Base-by-base conservation (phyloP, 208 protist species). In the Trypanosomatidae sp. region DNA sequence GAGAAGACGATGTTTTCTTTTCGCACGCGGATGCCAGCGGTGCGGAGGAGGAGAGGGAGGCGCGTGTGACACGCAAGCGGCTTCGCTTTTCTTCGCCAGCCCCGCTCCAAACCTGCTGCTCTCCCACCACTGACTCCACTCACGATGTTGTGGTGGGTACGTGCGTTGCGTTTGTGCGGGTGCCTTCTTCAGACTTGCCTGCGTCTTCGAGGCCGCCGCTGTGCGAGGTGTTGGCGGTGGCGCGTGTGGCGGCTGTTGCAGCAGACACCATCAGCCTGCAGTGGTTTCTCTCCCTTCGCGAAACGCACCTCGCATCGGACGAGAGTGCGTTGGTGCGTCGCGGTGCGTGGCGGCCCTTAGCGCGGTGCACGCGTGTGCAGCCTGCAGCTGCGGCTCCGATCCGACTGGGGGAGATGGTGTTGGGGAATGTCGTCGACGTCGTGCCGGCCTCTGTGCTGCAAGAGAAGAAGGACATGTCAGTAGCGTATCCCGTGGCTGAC, bases 251-350 rank as follows among this genome's bases (percentile, higher is more conserved):
- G 3, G 6, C 30, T 1, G 7, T 71, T 1, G n/a, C 10, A 1
- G 36, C 39, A 0, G 70, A 65, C 25, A 71, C 44, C 5, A 58
- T 46, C 15, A 28, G 52, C 47, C 66, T 80, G 12, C 76, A 76
- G 70, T 80, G 76, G 76, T 55, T 80, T 2, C 46, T 80, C 19
- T 30, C n/a, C 4, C 43, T 80, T 22, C 7, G 49, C 2, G 76
- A 80, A 25, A 80, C 76, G 39, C 69, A 80, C 39, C 46, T 75
- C 36, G 76, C 76, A 28, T 33, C 13, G 2, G 66, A 80, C 8
- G 70, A 80, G 55, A 36, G 30, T 3, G 49, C 46, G 33, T 49
- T 80, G 49, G 76, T 80, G 64, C 76, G 76, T n/a, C 76, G 76
- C 25, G 76, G 76, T 3, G 49, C 71, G 49, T 80, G 76, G 76